These are phyloP conservation scores for Diaporthe eres DNA, from an alignment of 2,329 filamentous ascomycete species.

Conservation along the genomic window DNA sequence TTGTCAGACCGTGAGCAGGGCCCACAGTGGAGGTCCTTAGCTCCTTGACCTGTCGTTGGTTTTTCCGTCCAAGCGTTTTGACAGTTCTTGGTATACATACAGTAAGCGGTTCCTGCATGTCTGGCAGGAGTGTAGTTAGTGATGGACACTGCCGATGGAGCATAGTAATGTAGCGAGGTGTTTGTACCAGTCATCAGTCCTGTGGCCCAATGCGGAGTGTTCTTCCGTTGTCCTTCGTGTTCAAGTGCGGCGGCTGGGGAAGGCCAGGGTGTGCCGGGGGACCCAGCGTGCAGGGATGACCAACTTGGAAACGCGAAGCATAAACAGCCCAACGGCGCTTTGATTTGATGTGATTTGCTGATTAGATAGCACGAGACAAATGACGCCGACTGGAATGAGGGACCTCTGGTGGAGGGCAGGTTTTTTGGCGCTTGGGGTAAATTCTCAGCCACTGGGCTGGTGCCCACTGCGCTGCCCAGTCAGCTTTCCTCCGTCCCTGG, in stretches of 20 bases:
- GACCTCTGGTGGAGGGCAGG: constrained; percentile 20
- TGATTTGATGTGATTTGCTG: constrained; percentile 25
- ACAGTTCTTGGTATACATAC: background rate
- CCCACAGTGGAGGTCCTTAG: constrained; percentile 21
- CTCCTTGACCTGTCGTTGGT: background rate
- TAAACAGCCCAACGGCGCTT: constrained; percentile 29
- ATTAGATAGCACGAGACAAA: constrained; percentile 23
- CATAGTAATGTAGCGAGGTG: background rate
- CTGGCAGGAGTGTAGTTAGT: too few relatives aligned
- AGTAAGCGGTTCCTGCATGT: background rate
- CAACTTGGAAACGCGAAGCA: constrained; percentile 16
- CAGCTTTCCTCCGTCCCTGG: constrained; percentile 4
- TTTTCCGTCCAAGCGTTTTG: constrained; percentile 8
- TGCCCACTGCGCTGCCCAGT: constrained; percentile 6
- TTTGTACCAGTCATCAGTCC: too few relatives aligned
- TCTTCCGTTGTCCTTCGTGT: background rate
- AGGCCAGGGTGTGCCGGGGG: background rate
- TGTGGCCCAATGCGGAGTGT: background rate
- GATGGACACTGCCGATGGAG: background rate
- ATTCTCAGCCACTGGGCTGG: background rate
- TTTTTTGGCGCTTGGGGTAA: constrained; percentile 17
- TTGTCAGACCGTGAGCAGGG: background rate
- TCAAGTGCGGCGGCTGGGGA: background rate
- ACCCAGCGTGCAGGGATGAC: constrained; percentile 9
- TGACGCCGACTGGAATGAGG: constrained; percentile 30